Conservation (phyloP, 257 asterid species). For the Solanum sitiens region DNA sequence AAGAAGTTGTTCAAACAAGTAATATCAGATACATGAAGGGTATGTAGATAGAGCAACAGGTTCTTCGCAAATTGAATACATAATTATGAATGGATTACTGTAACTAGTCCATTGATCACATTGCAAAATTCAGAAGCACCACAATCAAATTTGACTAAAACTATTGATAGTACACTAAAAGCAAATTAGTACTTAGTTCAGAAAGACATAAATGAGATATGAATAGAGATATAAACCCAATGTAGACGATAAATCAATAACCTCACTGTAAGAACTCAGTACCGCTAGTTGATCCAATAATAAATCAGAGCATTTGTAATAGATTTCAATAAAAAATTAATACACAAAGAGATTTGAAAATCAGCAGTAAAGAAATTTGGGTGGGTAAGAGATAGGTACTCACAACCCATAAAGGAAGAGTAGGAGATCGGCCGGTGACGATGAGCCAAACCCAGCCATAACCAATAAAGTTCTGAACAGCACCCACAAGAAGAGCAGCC, state of each 20-base stretch:
- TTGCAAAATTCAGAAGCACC: not conserved
- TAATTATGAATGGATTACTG: not conserved
- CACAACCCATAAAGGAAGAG: constrained; percentile 39
- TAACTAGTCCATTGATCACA: not conserved
- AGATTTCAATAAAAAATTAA: not conserved
- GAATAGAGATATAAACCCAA: not conserved
- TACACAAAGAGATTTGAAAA: not conserved
- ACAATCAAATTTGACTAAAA: not conserved
- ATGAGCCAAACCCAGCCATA: constrained; percentile 56
- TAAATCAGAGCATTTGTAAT: not conserved
- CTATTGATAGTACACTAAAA: not conserved
- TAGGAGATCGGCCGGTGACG: constrained; percentile 30
- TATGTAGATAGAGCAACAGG: not conserved
- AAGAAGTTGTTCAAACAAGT: not conserved
- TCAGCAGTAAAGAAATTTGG: not conserved
- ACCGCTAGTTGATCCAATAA: not conserved
- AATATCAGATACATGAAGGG: not conserved
- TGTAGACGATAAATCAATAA: not conserved
- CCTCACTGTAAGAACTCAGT: not conserved
- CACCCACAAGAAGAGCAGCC: constrained; percentile 47
- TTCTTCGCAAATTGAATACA: not conserved
- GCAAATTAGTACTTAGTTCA: not conserved
- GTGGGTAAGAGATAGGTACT: constrained; percentile 3
- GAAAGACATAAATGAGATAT: not conserved
- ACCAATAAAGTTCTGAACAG: constrained; percentile 30